These are phyloP conservation scores for Aspergillus quadricinctus DNA, from an alignment of 2,329 filamentous ascomycete genomes.

Conservation along the genomic window DNA sequence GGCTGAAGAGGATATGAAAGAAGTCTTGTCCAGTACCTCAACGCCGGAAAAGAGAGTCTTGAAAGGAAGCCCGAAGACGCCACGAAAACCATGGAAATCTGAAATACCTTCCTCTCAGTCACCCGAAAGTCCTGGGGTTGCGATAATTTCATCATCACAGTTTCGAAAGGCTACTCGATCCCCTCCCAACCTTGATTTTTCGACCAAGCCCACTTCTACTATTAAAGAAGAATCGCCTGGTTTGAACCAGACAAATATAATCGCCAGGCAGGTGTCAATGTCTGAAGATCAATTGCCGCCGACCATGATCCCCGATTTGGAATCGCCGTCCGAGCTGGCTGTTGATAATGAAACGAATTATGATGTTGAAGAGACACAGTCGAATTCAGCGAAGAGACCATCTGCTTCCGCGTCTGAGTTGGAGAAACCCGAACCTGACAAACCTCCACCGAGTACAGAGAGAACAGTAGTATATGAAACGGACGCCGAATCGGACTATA, in stretches of 20 bases:
- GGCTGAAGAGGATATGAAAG: slow-evolving; percentile 5
- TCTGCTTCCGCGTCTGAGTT: neutral
- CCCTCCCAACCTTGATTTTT: slow-evolving; percentile 17
- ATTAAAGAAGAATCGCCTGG: slow-evolving; percentile 20
- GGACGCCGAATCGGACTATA: slow-evolving; percentile 36
- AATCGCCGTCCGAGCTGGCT: neutral
- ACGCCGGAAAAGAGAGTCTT: neutral
- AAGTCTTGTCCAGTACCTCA: neutral
- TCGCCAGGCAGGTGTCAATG: neutral
- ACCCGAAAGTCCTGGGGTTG: slow-evolving; percentile 38
- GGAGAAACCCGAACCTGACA: neutral
- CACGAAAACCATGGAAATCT: slow-evolving; percentile 25
- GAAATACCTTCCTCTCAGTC: slow-evolving; percentile 43
- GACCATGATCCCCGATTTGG: neutral
- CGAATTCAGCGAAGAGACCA: neutral
- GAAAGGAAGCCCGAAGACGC: slow-evolving; percentile 24
- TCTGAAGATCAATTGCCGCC: neutral
- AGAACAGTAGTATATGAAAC: slow-evolving; percentile 40
- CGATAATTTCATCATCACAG: slow-evolving; percentile 34
- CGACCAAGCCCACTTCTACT: neutral
- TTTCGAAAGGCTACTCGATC: slow-evolving; percentile 26
- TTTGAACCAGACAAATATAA: neutral
- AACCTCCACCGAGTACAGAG: slow-evolving; percentile 12
- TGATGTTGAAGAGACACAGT: slow-evolving; percentile 2
- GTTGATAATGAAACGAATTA: neutral